Conservation (phyloP, 1,284 basidiomycete species). For the Neolentinus lepideus region DNA sequence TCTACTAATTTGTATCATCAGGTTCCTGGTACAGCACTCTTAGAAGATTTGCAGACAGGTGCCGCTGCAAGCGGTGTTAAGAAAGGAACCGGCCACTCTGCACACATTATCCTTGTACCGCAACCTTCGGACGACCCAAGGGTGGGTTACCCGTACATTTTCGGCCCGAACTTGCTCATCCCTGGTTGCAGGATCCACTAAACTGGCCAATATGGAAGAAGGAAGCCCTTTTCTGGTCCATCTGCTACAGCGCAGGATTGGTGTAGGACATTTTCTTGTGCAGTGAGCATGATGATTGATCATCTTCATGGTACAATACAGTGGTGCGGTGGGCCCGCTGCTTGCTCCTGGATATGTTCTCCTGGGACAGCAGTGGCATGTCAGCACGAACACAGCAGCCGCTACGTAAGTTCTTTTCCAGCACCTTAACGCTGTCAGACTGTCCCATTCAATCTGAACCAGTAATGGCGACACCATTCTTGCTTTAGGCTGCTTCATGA, state of each 20-base stretch:
- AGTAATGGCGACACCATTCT: constrained; percentile 6
- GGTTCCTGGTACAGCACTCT: constrained; percentile 9
- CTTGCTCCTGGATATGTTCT: constrained; percentile 1
- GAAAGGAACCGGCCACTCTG: neutral
- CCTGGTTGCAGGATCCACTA: constrained; percentile 5
- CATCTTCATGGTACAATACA: neutral
- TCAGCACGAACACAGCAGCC: constrained; percentile 5
- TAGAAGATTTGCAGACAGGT: neutral
- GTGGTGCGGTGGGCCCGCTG: constrained; percentile 3
- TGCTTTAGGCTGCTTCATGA: constrained; percentile 6
- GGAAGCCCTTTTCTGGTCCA: constrained; percentile 6
- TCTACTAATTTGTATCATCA: neutral
- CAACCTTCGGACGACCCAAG: constrained; percentile 8
- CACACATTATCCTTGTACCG: constrained; percentile 6
- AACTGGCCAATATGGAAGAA: constrained; percentile 8
- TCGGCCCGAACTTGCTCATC: neutral
- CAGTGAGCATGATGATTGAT: neutral
- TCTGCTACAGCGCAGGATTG: neutral
- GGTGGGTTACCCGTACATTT: neutral
- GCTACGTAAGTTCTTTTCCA: constrained; percentile 5
- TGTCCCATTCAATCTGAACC: neutral
- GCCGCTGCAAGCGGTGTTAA: neutral
- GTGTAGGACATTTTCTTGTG: neutral
- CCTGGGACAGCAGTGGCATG: neutral
- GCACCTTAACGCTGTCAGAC: neutral